Percentiles rank a stretch among this genome's conserved stretches.
Evolutionary conservation across 371 early-diverging fungal genomes (phyloP).

Genomic region (Zopfochytrium polystomum): DNA sequence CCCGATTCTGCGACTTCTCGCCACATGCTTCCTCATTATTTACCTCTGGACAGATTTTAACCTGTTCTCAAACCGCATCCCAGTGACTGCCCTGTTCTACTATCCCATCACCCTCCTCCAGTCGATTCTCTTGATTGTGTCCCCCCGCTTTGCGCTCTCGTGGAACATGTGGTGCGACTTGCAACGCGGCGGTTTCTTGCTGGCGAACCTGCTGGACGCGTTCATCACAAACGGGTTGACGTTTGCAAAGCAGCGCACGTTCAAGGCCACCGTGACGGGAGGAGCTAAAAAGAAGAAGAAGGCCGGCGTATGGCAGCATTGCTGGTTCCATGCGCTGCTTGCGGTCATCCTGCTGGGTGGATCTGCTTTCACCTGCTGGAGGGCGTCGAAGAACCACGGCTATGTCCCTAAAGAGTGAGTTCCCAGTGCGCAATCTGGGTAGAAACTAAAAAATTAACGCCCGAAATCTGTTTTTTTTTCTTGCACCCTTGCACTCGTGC

Average conservation of each 20-base stretch:
- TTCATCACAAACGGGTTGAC: background rate
- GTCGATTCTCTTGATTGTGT: background rate
- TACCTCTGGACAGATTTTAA: constrained; percentile 6
- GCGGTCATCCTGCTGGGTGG: background rate
- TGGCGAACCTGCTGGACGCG: constrained; percentile 1
- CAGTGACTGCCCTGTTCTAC: background rate
- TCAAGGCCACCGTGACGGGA: background rate
- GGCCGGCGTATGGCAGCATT: background rate
- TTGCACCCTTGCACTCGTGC: no score
- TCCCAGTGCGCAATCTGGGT: no score
- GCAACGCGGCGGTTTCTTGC: background rate
- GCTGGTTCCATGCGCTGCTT: background rate
- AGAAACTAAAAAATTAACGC: no score
- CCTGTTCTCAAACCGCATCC: constrained; percentile 6
- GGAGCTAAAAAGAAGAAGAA: background rate
- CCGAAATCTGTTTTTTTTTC: no score
- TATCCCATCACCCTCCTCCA: background rate
- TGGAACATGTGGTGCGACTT: constrained; percentile 8
- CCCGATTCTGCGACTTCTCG: background rate
- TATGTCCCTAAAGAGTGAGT: constrained; percentile 1
- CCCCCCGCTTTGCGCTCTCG: background rate
- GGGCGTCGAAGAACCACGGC: background rate
- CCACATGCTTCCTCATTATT: background rate
- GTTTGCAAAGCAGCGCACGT: background rate
- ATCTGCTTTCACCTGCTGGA: background rate